Evolutionary conservation across 2,329 filamentous ascomycete genomes (phyloP).

Genomic region (Monosporascus ibericus): DNA sequence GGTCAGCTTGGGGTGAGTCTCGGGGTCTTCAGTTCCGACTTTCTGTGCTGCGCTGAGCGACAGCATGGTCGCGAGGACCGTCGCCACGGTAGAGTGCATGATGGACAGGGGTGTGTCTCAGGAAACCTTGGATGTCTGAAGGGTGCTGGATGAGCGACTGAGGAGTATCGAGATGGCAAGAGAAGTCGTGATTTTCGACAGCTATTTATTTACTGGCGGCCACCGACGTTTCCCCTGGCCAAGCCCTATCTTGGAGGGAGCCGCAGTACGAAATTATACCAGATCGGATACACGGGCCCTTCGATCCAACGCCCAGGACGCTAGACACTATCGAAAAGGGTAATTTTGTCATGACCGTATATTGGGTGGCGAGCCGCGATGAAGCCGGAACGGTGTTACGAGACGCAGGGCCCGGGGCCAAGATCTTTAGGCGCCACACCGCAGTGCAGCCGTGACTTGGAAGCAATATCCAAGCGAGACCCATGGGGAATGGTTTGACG

Average conservation of each 20-base stretch:
- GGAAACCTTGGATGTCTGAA: background rate
- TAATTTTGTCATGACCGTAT: background rate
- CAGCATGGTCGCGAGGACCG: background rate
- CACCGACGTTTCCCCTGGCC: background rate
- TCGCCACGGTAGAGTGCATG: background rate
- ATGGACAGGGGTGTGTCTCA: background rate
- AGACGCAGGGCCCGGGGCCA: background rate
- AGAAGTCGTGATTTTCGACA: background rate
- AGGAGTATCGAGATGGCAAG: background rate
- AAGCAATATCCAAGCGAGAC: too few relatives aligned
- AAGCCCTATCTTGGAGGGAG: background rate
- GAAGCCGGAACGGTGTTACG: background rate
- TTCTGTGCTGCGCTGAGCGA: background rate
- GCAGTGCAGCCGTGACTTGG: too few relatives aligned
- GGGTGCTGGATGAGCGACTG: background rate
- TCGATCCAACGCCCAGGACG: background rate
- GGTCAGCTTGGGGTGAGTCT: constrained; percentile 38
- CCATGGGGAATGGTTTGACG: too few relatives aligned
- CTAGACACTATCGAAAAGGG: background rate
- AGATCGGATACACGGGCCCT: background rate
- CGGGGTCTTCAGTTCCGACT: constrained; percentile 11
- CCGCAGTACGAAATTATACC: background rate
- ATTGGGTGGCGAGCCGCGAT: background rate
- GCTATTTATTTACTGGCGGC: background rate
- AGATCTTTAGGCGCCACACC: background rate